Conservation (phyloP, 78 protist genomes). For the Dictyostelium firmibasis region DNA sequence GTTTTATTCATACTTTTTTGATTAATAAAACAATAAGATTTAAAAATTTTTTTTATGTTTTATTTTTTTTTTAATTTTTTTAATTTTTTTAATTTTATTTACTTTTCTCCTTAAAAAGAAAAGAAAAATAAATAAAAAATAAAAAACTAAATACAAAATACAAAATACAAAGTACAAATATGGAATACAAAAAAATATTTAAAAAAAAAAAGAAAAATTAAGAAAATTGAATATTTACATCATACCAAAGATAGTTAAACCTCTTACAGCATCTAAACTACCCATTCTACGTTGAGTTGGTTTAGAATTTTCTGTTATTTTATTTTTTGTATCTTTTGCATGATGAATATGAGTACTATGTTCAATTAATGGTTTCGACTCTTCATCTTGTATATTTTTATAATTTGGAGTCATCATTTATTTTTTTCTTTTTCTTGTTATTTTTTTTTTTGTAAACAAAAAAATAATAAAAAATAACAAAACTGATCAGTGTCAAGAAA, state of each 20-base stretch:
- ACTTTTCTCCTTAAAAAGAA: too few relatives aligned
- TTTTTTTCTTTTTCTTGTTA: neutral
- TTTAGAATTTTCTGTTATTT: neutral
- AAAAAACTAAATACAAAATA: neutral
- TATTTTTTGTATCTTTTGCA: neutral
- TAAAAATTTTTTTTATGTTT: too few relatives aligned
- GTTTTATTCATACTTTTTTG: neutral
- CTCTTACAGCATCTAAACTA: slow-evolving; percentile 65
- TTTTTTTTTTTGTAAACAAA: neutral
- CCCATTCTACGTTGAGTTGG: slow-evolving; percentile 15
- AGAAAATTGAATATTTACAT: neutral
- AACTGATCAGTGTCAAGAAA: too few relatives aligned
- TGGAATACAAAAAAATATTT: too few relatives aligned
- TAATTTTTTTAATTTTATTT: too few relatives aligned
- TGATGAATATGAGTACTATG: neutral
- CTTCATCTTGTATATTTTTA: slow-evolving; percentile 20
- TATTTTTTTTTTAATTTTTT: too few relatives aligned
- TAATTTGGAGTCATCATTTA: neutral
- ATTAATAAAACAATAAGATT: too few relatives aligned
- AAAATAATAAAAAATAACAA: neutral
- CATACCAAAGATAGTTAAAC: slow-evolving; percentile 70
- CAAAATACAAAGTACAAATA: too few relatives aligned
- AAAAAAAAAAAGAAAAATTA: too few relatives aligned
- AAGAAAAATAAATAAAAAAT: too few relatives aligned
- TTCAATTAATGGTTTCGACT: neutral